phyloP scores from a whole-genome alignment of 257 asterid species.

The Lantana camara region DNA sequence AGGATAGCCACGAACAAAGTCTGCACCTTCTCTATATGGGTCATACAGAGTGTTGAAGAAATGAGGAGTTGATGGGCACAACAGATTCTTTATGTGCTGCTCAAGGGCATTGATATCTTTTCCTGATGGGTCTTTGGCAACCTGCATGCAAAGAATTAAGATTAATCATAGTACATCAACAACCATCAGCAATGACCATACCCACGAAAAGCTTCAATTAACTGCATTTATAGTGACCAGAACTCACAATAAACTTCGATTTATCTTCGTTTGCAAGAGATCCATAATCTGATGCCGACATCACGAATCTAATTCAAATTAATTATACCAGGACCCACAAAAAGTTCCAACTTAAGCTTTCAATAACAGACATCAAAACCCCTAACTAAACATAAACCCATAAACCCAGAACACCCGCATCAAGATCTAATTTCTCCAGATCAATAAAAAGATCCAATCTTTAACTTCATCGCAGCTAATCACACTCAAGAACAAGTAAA shows the following conservation, averaged over 20 bases:
- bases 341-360: background rate
- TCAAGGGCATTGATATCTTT: conserved; percentile 75
- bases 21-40: conserved; percentile 80
- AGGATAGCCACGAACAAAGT: conserved; percentile 86
- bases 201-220: background rate
- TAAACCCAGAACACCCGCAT: conserved; percentile 23
- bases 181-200: background rate
- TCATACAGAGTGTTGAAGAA: conserved; percentile 86
- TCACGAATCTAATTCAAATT: conserved; percentile 4
- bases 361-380: background rate
- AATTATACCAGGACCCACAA: conserved; percentile 19
- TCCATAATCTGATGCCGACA: background rate
- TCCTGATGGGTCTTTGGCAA: conserved; percentile 79
- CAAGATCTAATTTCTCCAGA: background rate
- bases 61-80: conserved; percentile 67
- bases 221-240: background rate
- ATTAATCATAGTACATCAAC: background rate
- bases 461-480: conserved; percentile 3
- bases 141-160: conserved; percentile 36
- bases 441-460: conserved; percentile 24
- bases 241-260: no score
- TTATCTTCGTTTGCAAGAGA: background rate
- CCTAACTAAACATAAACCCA: background rate
- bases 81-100: conserved; percentile 77
- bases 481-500: conserved; percentile 9